Evolutionary conservation across 2,329 filamentous ascomycete genomes (phyloP).

Genomic region (Trichophyton simii): DNA sequence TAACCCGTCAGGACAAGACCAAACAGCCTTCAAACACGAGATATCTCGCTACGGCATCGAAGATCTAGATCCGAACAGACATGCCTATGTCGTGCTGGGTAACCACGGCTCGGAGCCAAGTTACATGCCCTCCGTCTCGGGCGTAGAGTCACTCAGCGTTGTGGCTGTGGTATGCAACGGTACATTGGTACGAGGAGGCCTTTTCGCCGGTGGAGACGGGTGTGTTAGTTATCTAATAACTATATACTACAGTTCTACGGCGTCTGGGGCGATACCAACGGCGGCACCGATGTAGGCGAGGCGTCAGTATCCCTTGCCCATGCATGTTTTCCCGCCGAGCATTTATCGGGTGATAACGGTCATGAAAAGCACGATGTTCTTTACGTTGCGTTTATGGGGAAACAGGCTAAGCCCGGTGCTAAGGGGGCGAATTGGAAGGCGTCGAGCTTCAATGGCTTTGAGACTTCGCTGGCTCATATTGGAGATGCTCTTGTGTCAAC

Average conservation of each 20-base stretch:
- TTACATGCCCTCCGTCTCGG: slow-evolving; percentile 33
- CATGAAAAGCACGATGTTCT: background rate
- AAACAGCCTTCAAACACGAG: slow-evolving; percentile 11
- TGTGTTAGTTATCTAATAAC: slow-evolving; percentile 28
- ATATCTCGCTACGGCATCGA: slow-evolving; percentile 11
- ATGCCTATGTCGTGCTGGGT: slow-evolving; percentile 19
- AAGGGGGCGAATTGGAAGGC: slow-evolving; percentile 45
- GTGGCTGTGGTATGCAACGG: slow-evolving; percentile 44
- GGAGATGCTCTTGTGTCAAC: slow-evolving; percentile 13
- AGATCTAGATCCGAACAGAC: slow-evolving; percentile 18
- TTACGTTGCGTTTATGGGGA: background rate
- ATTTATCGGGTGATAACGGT: background rate
- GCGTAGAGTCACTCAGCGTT: slow-evolving; percentile 41
- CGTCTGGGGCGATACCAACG: slow-evolving; percentile 35
- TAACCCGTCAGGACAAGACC: slow-evolving; percentile 7
- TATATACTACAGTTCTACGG: slow-evolving; percentile 38
- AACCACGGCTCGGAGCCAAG: slow-evolving; percentile 16
- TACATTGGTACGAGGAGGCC: slow-evolving; percentile 6
- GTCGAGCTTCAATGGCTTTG: slow-evolving; percentile 36
- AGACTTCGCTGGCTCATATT: slow-evolving; percentile 15
- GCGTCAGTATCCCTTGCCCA: background rate
- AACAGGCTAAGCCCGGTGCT: slow-evolving; percentile 37
- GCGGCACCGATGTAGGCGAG: background rate
- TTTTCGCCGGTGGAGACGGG: slow-evolving; percentile 13
- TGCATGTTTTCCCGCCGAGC: background rate